Base-by-base conservation (phyloP, 1,139 yeast species). In the Taphrina communis region DNA sequence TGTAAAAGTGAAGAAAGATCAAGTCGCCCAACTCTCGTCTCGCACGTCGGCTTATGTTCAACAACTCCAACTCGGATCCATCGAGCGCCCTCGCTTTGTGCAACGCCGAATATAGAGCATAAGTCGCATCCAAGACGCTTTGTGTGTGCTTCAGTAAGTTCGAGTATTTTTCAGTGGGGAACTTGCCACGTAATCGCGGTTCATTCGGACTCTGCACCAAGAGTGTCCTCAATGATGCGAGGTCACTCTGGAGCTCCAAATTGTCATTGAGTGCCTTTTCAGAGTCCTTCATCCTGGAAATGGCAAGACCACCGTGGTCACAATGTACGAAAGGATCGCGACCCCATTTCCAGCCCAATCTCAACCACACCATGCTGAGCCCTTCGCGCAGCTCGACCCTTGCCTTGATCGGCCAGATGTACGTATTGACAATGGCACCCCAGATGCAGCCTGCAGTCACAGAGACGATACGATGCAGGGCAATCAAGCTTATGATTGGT, bases 341-440 rank as follows among this genome's bases (percentile, higher is more conserved):
- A 73, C 87, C 88, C 96, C 96, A 90, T n/a, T 87, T 83, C 39
- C 90, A 82, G 0, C 96, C 97, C 82, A 90, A 82, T 66, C 92
- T 80, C 57, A 90, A 79, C 96, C 96, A 90, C 39, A 89, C 80
- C 83, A 75, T 78, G 0, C 88, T 82, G 21, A 87, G 74, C 0
- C 89, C 89, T 60, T 80, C 79, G 71, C 87, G 85, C 70, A 87
- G 77, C 68, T 90, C 77, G 21, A 84, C 79, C 67, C 90, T 79
- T 1, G 90, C 90, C 74, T 87, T 84, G 73, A 84, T 85, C 6
- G 89, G 90, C 56, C 86, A 71, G 46, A 72, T 65, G 53, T 68
- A 70, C n/a, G 70, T 42, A 0, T 88, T 86, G 79, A 90, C 84
- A 1, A 85, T 76, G 17, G 90, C 80, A 0, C 96, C 95, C 93